phyloP scores from a whole-genome alignment of 495 filamentous ascomycete genomes.

The Annulohypoxylon bovei region DNA sequence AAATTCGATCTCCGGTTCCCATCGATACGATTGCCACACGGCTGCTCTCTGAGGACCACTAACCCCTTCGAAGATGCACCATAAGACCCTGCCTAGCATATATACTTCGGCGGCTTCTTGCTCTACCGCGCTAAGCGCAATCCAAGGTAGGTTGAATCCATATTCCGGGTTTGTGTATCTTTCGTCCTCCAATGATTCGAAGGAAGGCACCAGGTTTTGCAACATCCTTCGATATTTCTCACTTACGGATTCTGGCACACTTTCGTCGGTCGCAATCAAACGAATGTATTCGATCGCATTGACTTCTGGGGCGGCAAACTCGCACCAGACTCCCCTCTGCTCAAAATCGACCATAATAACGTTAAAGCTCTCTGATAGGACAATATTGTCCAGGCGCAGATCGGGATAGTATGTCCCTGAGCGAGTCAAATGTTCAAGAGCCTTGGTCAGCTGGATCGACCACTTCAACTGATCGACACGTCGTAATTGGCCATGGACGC shows the following conservation, averaged over 20 bases:
- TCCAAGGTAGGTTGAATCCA: slow-evolving; percentile 60
- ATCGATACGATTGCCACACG: slow-evolving; percentile 59
- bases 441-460: slow-evolving; percentile 56
- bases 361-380: slow-evolving; percentile 51
- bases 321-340: slow-evolving; percentile 62
- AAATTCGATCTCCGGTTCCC: slow-evolving; percentile 60
- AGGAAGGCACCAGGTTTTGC: slow-evolving; percentile 50
- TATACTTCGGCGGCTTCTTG: slow-evolving; percentile 62
- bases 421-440: slow-evolving; percentile 51
- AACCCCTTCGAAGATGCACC: slow-evolving; percentile 64
- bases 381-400: slow-evolving; percentile 60
- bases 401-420: slow-evolving; percentile 59
- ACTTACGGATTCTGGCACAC: slow-evolving; percentile 45
- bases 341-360: slow-evolving; percentile 63
- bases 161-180: slow-evolving; percentile 47
- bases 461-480: slow-evolving; percentile 53
- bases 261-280: slow-evolving; percentile 49
- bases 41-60: slow-evolving; percentile 57
- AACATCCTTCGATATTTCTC: slow-evolving; percentile 50
- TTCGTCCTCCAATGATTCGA: slow-evolving; percentile 50
- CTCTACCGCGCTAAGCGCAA: slow-evolving; percentile 52
- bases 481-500: slow-evolving; percentile 49
- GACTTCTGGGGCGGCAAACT: slow-evolving; percentile 61
- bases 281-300: slow-evolving; percentile 59
- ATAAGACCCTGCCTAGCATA: slow-evolving; percentile 61